Evolutionary conservation across 2,329 filamentous ascomycete species (phyloP).

Genomic region (Leptographium lundbergii): DNA sequence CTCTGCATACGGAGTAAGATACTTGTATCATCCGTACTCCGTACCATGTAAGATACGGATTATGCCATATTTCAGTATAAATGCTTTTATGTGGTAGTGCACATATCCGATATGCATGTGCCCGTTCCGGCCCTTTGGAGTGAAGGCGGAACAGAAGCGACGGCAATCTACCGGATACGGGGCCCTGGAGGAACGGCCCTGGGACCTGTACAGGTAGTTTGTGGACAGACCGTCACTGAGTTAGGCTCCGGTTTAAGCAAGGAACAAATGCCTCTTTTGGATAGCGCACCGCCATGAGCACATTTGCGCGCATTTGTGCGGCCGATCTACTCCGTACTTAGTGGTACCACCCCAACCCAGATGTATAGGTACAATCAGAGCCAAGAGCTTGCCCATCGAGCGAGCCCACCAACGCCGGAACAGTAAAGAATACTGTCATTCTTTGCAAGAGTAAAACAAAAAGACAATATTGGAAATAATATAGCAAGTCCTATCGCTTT

Average conservation of each 20-base stretch:
- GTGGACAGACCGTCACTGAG: not conserved
- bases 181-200: too few relatives aligned
- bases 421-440: not conserved
- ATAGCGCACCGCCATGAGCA: conserved; percentile 7
- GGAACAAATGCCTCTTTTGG: not conserved
- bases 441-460: not conserved
- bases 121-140: too few relatives aligned
- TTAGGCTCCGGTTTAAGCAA: too few relatives aligned
- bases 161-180: too few relatives aligned
- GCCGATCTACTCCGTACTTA: conserved; percentile 3
- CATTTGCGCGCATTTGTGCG: conserved; percentile 12
- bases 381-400: not conserved
- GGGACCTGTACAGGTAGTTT: not conserved
- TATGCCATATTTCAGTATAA: not conserved
- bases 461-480: not conserved
- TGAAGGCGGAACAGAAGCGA: too few relatives aligned
- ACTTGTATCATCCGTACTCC: too few relatives aligned
- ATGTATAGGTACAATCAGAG: not conserved
- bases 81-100: too few relatives aligned
- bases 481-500: not conserved
- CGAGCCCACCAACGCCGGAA: not conserved
- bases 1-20: too few relatives aligned
- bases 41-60: too few relatives aligned
- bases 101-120: too few relatives aligned
- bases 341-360: not conserved